phyloP scores from a whole-genome alignment of 1,139 yeast species.

The Suhomyces yuchorum region DNA sequence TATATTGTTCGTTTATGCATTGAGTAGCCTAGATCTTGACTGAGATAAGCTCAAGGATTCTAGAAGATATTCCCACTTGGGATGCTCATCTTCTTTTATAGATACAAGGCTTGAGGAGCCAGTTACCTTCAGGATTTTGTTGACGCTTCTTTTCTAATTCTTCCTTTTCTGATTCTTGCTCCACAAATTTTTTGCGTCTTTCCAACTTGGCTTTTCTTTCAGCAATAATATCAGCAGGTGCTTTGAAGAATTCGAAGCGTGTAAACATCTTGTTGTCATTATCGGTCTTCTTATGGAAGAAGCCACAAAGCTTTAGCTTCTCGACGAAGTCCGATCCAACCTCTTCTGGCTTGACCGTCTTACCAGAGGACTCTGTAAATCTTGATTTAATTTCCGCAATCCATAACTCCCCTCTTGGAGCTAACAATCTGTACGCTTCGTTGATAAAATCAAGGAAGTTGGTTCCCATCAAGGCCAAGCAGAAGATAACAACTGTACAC shows the following conservation, averaged over 20 bases:
- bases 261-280: conserved; percentile 91
- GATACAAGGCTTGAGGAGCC: conserved; percentile 93
- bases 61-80: neutral
- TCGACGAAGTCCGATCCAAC: conserved; percentile 77
- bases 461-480: conserved; percentile 96
- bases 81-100: conserved; percentile 74
- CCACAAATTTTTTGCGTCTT: conserved; percentile 70
- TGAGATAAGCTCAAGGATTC: neutral
- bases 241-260: conserved; percentile 89
- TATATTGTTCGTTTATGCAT: conserved; percentile 1
- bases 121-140: conserved; percentile 73
- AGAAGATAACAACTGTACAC: conserved; percentile 83
- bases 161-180: conserved; percentile 64
- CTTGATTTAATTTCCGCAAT: conserved; percentile 96
- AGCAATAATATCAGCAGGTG: conserved; percentile 67
- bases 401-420: conserved; percentile 95
- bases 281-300: conserved; percentile 87
- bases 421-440: conserved; percentile 84
- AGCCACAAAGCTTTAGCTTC: conserved; percentile 74
- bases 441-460: conserved; percentile 87
- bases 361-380: conserved; percentile 55
- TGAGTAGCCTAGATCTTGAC: neutral
- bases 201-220: conserved; percentile 67
- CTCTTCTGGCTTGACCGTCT: conserved; percentile 31
- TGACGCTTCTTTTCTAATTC: conserved; percentile 56